Conservation (phyloP, 23 red algal genomes). For the Agarophyton chilense region DNA sequence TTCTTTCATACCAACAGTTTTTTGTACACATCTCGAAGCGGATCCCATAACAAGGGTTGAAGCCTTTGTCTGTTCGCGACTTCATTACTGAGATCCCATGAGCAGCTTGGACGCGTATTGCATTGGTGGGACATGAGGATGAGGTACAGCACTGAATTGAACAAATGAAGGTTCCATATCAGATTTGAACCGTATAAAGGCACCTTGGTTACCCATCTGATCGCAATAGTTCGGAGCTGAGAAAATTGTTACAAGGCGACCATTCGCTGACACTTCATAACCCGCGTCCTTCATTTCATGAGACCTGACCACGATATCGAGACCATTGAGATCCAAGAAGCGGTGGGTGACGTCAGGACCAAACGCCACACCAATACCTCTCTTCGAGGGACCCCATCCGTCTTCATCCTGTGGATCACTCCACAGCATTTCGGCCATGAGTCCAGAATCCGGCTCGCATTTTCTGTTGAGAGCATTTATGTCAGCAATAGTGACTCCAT, state of each 20-base stretch:
- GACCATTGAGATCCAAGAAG: slow-evolving; percentile 91
- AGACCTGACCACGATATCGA: slow-evolving; percentile 88
- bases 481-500: slow-evolving; percentile 88
- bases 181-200: slow-evolving; percentile 82
- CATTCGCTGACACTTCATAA: slow-evolving; percentile 95
- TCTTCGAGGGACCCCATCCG: slow-evolving; percentile 93
- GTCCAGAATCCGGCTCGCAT: slow-evolving; percentile 88
- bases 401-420: slow-evolving; percentile 91
- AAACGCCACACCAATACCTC: slow-evolving; percentile 97
- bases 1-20: not conserved
- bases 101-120: slow-evolving; percentile 78
- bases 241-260: slow-evolving; percentile 96
- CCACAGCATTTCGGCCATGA: slow-evolving; percentile 99
- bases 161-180: slow-evolving; percentile 84
- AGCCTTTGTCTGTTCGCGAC: not conserved
- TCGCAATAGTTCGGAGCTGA: slow-evolving; percentile 99
- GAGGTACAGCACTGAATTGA: slow-evolving; percentile 85
- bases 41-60: not conserved
- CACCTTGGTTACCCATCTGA: slow-evolving; percentile 96
- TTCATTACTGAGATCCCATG: slow-evolving; percentile 49
- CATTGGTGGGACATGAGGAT: slow-evolving; percentile 93
- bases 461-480: slow-evolving; percentile 81
- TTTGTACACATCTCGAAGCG: slow-evolving; percentile 3
- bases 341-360: slow-evolving; percentile 95
- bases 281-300: slow-evolving; percentile 99